phyloP scores from a whole-genome alignment of 176 grass and related monocot genomes.

The Oropetium thomaeum region DNA sequence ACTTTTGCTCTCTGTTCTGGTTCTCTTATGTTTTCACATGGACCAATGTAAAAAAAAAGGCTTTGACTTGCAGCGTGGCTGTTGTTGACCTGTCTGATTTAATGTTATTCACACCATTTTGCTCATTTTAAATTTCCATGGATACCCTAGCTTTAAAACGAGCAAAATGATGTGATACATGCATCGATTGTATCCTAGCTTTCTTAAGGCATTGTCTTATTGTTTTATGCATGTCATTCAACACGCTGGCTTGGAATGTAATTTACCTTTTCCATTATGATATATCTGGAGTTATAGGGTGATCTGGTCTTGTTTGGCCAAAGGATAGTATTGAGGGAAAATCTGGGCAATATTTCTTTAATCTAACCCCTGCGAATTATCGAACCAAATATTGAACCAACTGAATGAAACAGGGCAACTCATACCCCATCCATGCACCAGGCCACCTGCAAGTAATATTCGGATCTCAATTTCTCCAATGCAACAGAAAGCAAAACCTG shows the following conservation, averaged over 20 bases:
- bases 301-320: not conserved
- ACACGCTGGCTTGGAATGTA: too few relatives aligned
- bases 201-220: not conserved
- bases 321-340: not conserved
- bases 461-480: too few relatives aligned
- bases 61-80: not conserved
- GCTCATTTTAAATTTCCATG: not conserved
- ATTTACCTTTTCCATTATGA: too few relatives aligned
- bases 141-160: not conserved
- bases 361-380: too few relatives aligned
- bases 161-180: not conserved
- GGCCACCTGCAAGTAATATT: too few relatives aligned
- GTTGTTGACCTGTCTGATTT: not conserved
- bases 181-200: not conserved
- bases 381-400: too few relatives aligned
- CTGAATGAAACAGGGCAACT: not conserved
- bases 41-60: too few relatives aligned
- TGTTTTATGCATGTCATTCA: not conserved
- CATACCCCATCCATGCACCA: not conserved
- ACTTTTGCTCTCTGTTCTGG: not conserved
- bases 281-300: too few relatives aligned
- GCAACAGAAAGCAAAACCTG: too few relatives aligned
- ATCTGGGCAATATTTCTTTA: too few relatives aligned
- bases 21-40: not conserved
- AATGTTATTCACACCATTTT: not conserved